Evolutionary conservation across 345 rosid species (phyloP), one percentile per base, ranked within the genome.

Genomic region (Nasturtium officinale): DNA sequence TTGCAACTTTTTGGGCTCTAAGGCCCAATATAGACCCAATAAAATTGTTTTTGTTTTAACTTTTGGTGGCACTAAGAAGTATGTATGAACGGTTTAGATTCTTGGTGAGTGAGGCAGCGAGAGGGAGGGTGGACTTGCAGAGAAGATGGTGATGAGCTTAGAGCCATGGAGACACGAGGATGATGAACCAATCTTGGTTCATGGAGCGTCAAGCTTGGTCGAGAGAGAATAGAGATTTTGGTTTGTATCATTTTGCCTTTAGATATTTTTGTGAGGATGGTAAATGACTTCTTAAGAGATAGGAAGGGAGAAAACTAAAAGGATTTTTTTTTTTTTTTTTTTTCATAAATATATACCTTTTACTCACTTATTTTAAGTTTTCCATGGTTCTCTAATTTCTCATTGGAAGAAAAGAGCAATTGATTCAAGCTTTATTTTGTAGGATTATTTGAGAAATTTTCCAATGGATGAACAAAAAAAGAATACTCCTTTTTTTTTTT

Each of bases 71-170:
- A n/a, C n/a, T n/a, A n/a, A n/a, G n/a, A n/a, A n/a, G n/a, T n/a
- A n/a, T n/a, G n/a, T n/a, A n/a, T n/a, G n/a, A n/a, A n/a, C n/a
- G n/a, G n/a, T n/a, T n/a, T n/a, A n/a, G n/a, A n/a, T n/a, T n/a
- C n/a, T n/a, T n/a, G 70, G 88, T 82, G 70, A 81, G 80, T 30
- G 98, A 86, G 81, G 87, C 89, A 70, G 87, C 89, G 46, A 90
- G 46, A 75, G 97, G 93, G 59, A 78, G 52, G 55, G 81, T 56
- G 25, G 89, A 81, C 25, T 82, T 83, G 71, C 28, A 78, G 47
- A 82, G 69, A 35, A 72, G 37, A 25, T 51, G 51, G 54, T 52
- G 50, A 60, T 23, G 72, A n/a, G n/a, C n/a, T n/a, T 54, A 61
- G 62, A 13, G 64, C 68, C 59, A 42, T 75, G 77, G 81, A 82